Base-by-base conservation (phyloP, 2,329 filamentous ascomycete species). In the Talaromyces sp. region DNA sequence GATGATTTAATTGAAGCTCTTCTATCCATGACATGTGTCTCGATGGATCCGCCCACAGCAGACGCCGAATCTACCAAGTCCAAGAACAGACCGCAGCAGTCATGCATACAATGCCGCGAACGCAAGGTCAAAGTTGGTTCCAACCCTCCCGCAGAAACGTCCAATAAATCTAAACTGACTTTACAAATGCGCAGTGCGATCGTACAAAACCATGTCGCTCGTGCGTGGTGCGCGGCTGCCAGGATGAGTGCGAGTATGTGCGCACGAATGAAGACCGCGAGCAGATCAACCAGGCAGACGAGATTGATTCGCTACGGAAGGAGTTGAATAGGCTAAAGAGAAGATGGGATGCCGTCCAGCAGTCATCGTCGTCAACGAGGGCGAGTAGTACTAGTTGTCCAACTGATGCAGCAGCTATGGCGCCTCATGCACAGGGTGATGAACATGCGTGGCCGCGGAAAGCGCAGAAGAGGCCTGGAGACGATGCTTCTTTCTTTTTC, bases 261-360 rank as follows among this genome's bases (percentile, higher is more conserved):
- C 67, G 70, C 10, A 70, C 67, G 4, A 57, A 68, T 68, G 86
- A 87, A 44, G 83, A 88, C 64, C 87, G 86, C 42, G 88, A 88
- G 74, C 80, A 84, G 63, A 81, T 88, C 52, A 86, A 88, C 81
- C 82, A 86, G 68, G 77, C 83, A 44, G 79, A 71, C 34, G 66
- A 70, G 28, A 72, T 72, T 40, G 62, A 70, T 23, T 66, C 64
- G 12, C 56, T 72, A 34, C 67, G 70, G 16, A 65, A 66, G 23
- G 69, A 72, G 50, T 62, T 72, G 56, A 62, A 60, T 18, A 50
- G 34, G n/a, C 54, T 65, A 14, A 65, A 62, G 27, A 52, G 60
- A 34, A 40, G 31, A 27, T 33, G 62, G 42, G 57, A 31, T 4
- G 57, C 61, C 40, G 33, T 30, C 9, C 56, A 62, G 51, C 56